Evolutionary conservation across 768 basidiomycete species (phyloP).

Genomic region (Termitomyces sp.): DNA sequence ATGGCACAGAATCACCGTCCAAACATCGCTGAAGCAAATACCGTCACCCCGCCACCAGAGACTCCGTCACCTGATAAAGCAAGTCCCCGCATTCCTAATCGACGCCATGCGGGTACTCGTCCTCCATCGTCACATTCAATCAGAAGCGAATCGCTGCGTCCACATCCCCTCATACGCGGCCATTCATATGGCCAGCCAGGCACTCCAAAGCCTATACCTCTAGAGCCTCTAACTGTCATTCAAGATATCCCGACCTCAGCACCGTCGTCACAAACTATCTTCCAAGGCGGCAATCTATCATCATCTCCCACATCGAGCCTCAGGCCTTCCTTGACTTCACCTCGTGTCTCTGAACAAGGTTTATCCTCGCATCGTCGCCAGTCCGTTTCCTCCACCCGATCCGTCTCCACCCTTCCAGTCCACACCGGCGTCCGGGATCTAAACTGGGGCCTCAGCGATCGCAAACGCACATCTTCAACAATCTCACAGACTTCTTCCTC

Average conservation of each 20-base stretch:
- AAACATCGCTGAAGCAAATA: neutral
- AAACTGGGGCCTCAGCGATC: conserved; percentile 27
- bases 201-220: conserved; percentile 43
- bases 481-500: conserved; percentile 49
- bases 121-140: conserved; percentile 62
- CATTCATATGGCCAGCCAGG: conserved; percentile 54
- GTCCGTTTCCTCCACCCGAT: conserved; percentile 51
- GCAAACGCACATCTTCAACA: conserved; percentile 52
- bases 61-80: conserved; percentile 16
- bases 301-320: conserved; percentile 28
- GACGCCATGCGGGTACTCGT: conserved; percentile 42
- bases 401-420: conserved; percentile 53
- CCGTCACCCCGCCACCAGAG: neutral
- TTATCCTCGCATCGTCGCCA: conserved; percentile 32
- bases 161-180: conserved; percentile 75
- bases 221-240: conserved; percentile 58
- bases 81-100: conserved; percentile 27
- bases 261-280: conserved; percentile 27
- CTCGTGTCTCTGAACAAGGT: conserved; percentile 18
- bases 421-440: conserved; percentile 28
- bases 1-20: conserved; percentile 2
- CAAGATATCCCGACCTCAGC: conserved; percentile 40
- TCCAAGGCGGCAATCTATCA: conserved; percentile 20
- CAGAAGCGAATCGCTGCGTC: conserved; percentile 39
- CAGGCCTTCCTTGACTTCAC: conserved; percentile 22